These are phyloP conservation scores for Mycena albidolilacea DNA, from an alignment of 768 basidiomycete species.

Conservation along the genomic window DNA sequence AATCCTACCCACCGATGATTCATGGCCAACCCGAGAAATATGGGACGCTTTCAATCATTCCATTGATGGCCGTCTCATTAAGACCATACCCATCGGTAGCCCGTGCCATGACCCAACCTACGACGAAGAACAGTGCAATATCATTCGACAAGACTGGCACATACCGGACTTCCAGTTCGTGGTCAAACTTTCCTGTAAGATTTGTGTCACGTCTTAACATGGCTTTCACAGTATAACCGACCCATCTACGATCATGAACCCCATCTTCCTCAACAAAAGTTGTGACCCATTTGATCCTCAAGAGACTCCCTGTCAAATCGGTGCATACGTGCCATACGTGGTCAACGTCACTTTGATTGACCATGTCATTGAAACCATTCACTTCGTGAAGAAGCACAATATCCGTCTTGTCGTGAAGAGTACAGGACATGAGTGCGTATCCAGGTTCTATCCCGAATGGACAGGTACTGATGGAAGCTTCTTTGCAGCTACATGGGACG, in stretches of 20 bases:
- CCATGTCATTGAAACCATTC: slow-evolving; percentile 26
- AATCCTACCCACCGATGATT: neutral
- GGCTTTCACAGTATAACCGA: slow-evolving; percentile 1
- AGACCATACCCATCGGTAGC: slow-evolving; percentile 29
- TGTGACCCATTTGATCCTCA: slow-evolving; percentile 42
- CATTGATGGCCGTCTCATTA: neutral
- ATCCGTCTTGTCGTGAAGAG: slow-evolving; percentile 40
- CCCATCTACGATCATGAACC: slow-evolving; percentile 40
- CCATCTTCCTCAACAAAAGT: slow-evolving; percentile 40
- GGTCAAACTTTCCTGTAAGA: slow-evolving; percentile 4
- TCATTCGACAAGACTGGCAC: slow-evolving; percentile 32
- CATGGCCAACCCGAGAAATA: slow-evolving; percentile 32
- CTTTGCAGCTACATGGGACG: slow-evolving; percentile 1
- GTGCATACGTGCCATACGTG: slow-evolving; percentile 41
- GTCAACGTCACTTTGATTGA: slow-evolving; percentile 22
- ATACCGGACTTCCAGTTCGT: slow-evolving; percentile 36
- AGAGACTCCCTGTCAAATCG: slow-evolving; percentile 35
- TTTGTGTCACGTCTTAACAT: slow-evolving; percentile 4
- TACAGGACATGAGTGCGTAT: slow-evolving; percentile 40
- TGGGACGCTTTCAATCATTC: slow-evolving; percentile 34
- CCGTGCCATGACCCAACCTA: slow-evolving; percentile 8
- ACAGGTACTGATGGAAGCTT: slow-evolving; percentile 12
- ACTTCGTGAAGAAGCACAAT: slow-evolving; percentile 39
- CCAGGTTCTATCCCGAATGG: slow-evolving; percentile 1
- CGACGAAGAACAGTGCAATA: slow-evolving; percentile 24